A percentile compares a stretch with the other conserved stretches of the same genome.
Evolutionary conservation across 371 early-diverging fungal species (phyloP).

Genomic region (Mortierella sp.): DNA sequence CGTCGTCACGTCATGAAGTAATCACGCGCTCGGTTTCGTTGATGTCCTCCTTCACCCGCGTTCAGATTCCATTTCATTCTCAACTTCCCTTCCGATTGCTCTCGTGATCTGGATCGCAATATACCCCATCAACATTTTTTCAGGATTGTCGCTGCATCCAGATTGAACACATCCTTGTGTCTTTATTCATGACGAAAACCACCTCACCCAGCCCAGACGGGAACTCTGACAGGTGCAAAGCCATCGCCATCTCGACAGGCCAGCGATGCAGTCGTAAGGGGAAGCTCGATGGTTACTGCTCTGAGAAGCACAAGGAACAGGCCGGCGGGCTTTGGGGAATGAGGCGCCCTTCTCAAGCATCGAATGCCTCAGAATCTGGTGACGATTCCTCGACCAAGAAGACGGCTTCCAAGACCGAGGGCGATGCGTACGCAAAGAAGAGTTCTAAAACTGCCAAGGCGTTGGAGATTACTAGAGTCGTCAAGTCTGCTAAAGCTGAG

Average conservation of each 20-base stretch:
- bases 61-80: too few species aligned
- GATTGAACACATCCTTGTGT: too few species aligned
- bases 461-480: constrained; percentile 3
- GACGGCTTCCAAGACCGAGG: not conserved
- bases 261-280: constrained; percentile 40
- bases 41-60: too few species aligned
- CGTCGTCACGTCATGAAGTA: too few species aligned
- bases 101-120: too few species aligned
- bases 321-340: constrained; percentile 14
- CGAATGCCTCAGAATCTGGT: constrained; percentile 30
- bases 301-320: constrained; percentile 49
- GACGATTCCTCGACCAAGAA: constrained; percentile 10
- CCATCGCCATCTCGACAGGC: constrained; percentile 49
- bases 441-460: constrained; percentile 19
- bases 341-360: constrained; percentile 6
- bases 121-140: too few species aligned
- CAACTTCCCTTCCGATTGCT: too few species aligned
- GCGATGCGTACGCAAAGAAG: constrained; percentile 18
- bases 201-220: too few species aligned
- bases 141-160: too few species aligned
- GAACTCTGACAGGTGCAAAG: constrained; percentile 28
- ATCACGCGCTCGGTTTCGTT: too few species aligned
- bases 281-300: constrained; percentile 50
- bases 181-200: too few species aligned
- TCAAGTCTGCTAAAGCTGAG: constrained; percentile 3